Percentiles rank a stretch among this genome's conserved stretches.
These are phyloP conservation scores for Lentinula aciculospora DNA, from an alignment of 768 basidiomycete species.

Conservation along the genomic window DNA sequence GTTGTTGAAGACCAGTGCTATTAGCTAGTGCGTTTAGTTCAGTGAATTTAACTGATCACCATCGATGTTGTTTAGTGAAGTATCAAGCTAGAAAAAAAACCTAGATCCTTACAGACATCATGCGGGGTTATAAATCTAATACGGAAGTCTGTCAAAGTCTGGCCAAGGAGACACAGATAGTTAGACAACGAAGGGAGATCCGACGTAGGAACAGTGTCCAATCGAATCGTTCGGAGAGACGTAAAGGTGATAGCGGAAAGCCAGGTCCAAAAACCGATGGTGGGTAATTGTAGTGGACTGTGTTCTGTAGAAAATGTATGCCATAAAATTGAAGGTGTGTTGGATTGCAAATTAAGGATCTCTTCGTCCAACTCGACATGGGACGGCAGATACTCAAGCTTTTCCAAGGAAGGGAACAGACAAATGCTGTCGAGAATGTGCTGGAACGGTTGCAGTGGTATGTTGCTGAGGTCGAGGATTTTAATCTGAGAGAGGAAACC, in stretches of 20 bases:
- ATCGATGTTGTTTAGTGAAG: not conserved
- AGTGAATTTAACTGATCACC: not conserved
- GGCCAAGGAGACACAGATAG: not conserved
- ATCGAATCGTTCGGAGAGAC: not conserved
- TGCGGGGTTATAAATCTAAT: not conserved
- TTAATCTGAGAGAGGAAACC: not conserved
- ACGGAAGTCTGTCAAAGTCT: not conserved
- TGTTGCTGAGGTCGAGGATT: not conserved
- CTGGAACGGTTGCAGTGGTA: conserved; percentile 2
- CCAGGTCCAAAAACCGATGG: not conserved
- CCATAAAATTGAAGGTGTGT: not conserved
- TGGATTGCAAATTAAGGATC: not conserved
- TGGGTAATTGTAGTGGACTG: not conserved
- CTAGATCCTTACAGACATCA: not conserved
- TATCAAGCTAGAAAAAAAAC: not conserved
- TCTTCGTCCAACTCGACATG: conserved; percentile 1
- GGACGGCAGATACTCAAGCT: not conserved
- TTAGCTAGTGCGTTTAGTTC: not conserved
- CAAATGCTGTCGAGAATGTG: not conserved
- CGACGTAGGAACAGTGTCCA: not conserved
- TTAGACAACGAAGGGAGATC: not conserved
- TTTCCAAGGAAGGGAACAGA: not conserved
- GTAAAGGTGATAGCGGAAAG: not conserved
- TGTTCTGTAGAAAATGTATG: not conserved
- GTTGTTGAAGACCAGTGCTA: not conserved